Base-by-base conservation (phyloP, 2,329 filamentous ascomycete genomes). In the Alternaria sp. region DNA sequence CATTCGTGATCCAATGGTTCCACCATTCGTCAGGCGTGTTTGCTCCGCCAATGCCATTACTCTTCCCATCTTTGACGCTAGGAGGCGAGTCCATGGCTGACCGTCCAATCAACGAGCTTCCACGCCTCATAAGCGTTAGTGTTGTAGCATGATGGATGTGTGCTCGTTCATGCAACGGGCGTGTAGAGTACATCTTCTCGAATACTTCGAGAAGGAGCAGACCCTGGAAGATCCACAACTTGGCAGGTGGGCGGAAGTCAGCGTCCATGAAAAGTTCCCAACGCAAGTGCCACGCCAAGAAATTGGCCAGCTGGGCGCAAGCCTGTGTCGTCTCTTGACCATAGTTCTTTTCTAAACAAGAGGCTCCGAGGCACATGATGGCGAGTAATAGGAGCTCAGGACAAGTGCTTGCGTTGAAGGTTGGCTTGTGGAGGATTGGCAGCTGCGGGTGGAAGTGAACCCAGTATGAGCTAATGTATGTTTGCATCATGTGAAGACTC, bases 81-180 rank as follows among this genome's bases (percentile, higher is more conserved):
- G 92, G 91, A 2, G 94, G 93, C 2, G 93, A 94, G 69, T 97
- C 94, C 48, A 93, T 84, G 0, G 92, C 88, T 16, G 92, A 93
- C 68, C 92, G 90, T 9, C 94, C 94, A 64, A 97, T 94, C 14
- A 99, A 83, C 2, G 94, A 97, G 70, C 93, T 92, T 5, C 95
- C 95, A 70, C 95, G 88, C 36, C 95, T 90, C 94, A 99, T 98
- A 60, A 98, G 82, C 0, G 94, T 97, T 65, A 99, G 89, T 0
- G 94, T 97, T 0, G 94, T 97, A 14, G 94, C 94, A 75, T 99
- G 95, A 73, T 98, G 94, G 46, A 98, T 97, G 71, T 98, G 94
- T 1, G 94, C 94, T 67, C 95, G 87, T 79, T 99, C 95, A 78
- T 99, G 95, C 32, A 98, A 83, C 60, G 92, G 90, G 65, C 94